phyloP scores from a whole-genome alignment of 495 filamentous ascomycete genomes.

The Choiromyces venosus region DNA sequence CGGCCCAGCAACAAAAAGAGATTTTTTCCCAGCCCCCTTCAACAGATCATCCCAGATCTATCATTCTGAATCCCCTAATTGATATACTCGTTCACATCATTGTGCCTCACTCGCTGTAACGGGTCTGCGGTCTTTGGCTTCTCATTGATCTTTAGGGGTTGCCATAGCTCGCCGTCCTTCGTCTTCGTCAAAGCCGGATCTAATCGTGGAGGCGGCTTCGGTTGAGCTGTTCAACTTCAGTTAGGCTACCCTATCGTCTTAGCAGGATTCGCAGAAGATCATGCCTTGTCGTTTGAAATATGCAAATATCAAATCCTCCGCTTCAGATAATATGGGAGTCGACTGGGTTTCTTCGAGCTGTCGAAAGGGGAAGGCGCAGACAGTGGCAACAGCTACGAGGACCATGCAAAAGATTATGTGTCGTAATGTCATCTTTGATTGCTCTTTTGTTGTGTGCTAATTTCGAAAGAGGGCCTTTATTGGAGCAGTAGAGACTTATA shows the following conservation, averaged over 20 bases:
- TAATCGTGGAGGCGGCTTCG: not conserved
- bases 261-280: not conserved
- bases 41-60: not conserved
- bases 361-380: not conserved
- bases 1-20: not conserved
- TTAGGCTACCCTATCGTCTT: not conserved
- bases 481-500: not conserved
- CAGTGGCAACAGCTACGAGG: not conserved
- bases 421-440: not conserved
- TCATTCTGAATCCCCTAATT: not conserved
- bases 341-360: not conserved
- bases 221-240: not conserved
- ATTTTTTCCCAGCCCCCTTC: not conserved
- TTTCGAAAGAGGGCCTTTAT: not conserved
- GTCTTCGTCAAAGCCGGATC: not conserved
- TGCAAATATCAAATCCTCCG: not conserved
- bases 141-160: not conserved
- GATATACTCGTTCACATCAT: not conserved
- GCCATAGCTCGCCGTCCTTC: not conserved
- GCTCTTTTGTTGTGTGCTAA: not conserved
- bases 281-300: not conserved
- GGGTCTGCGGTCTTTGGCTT: not conserved
- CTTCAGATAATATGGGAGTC: not conserved
- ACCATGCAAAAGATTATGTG: not conserved
- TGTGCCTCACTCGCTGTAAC: not conserved